Percentiles rank a stretch among this genome's conserved stretches.
Conservation (phyloP, 2,329 filamentous ascomycete genomes). For the Phoma sp. region DNA sequence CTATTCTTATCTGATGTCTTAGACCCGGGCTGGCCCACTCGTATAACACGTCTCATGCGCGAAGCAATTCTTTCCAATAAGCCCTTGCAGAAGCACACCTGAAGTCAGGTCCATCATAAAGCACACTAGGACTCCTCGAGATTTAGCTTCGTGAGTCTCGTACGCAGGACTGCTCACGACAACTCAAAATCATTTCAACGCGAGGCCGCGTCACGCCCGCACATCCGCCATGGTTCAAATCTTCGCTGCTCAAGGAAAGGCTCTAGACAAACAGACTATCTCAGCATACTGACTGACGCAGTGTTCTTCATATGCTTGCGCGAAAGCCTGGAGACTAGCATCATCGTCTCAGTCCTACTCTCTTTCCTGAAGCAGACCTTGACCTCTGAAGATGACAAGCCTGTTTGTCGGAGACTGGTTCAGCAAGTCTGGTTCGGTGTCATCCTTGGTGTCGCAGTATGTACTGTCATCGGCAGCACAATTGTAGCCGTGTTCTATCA, state of each 20-base stretch:
- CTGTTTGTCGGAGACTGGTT: constrained; percentile 69
- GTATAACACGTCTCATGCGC: background rate
- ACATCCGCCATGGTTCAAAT: constrained; percentile 3
- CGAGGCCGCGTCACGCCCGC: background rate
- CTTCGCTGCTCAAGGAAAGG: constrained; percentile 11
- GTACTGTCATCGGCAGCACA: constrained; percentile 65
- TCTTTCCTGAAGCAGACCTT: constrained; percentile 83
- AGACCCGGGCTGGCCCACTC: constrained; percentile 3
- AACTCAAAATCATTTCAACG: background rate
- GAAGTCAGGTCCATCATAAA: no score
- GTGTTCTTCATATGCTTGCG: constrained; percentile 90
- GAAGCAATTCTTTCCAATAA: background rate
- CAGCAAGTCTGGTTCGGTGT: constrained; percentile 37
- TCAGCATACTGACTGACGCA: constrained; percentile 17
- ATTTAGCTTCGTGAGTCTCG: no score
- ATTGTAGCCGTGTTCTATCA: constrained; percentile 76
- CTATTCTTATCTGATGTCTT: constrained; percentile 31
- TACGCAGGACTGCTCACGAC: no score
- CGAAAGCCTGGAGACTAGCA: constrained; percentile 79
- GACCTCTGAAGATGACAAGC: constrained; percentile 64
- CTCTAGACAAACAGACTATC: rapidly evolving
- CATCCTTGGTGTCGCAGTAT: constrained; percentile 65
- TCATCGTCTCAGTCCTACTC: constrained; percentile 82
- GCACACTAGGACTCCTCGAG: no score
- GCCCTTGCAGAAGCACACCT: no score